A percentile compares a stretch with the other conserved stretches of the same genome.
phyloP scores from a whole-genome alignment of 2,329 filamentous ascomycete species.

The Akanthomyces muscarius region DNA sequence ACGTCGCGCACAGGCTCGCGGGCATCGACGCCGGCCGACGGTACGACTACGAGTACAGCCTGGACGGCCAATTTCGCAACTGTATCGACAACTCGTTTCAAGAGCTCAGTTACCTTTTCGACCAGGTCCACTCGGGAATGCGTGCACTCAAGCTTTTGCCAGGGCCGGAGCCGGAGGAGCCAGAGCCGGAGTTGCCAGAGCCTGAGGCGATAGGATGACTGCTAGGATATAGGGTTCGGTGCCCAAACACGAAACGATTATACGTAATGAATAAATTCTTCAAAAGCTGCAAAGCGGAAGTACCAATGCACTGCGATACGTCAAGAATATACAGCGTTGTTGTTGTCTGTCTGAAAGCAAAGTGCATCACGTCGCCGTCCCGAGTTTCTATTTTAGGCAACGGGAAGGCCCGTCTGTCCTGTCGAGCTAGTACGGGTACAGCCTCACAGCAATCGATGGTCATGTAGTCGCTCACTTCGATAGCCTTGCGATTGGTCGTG shows the following conservation, averaged over 20 bases:
- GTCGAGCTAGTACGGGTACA: not conserved
- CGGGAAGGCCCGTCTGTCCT: not conserved
- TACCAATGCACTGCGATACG: not conserved
- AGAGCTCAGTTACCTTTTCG: conserved; percentile 41
- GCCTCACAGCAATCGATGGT: not conserved
- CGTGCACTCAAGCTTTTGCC: conserved; percentile 29
- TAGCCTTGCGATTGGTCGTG: not conserved
- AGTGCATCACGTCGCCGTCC: not conserved
- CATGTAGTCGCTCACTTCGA: not conserved
- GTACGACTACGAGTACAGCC: conserved; percentile 39
- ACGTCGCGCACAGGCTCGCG: conserved; percentile 35
- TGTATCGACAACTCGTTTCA: conserved; percentile 41
- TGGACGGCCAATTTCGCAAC: conserved; percentile 43
- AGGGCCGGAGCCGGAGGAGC: not conserved
- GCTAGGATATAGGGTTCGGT: not conserved
- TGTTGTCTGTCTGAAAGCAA: too few species aligned
- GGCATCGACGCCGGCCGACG: conserved; percentile 38
- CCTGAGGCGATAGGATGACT: not conserved
- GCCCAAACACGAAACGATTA: not conserved
- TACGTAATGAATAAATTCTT: not conserved
- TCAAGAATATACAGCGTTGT: not conserved
- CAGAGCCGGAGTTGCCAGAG: not conserved
- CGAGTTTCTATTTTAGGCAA: not conserved
- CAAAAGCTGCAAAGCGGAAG: not conserved
- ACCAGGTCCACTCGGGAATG: conserved; percentile 42